Conservation (phyloP, 164 flowering plant genomes). For the Piper betle region DNA sequence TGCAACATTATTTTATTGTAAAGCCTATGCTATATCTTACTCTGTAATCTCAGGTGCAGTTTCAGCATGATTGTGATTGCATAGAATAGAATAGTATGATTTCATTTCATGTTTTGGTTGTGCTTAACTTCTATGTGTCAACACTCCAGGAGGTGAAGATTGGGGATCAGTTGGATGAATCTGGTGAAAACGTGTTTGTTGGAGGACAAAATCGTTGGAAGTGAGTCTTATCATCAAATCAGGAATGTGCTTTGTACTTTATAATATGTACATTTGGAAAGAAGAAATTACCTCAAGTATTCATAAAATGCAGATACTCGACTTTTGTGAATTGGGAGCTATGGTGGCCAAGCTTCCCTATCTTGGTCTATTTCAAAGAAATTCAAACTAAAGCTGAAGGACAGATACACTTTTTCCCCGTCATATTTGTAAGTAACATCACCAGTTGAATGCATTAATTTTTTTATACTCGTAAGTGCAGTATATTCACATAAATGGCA, state of each 20-base stretch:
- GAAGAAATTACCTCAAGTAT: not conserved
- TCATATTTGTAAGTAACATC: conserved; percentile 69
- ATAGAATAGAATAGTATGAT: not conserved
- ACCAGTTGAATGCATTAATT: not conserved
- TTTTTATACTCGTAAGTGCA: not conserved
- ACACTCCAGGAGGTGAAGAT: conserved; percentile 68
- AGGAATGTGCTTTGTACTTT: not conserved
- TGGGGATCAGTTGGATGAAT: conserved; percentile 67
- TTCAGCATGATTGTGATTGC: not conserved
- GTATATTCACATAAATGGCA: not conserved
- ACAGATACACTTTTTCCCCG: conserved; percentile 90
- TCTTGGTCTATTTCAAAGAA: conserved; percentile 87
- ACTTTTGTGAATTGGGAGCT: conserved; percentile 93
- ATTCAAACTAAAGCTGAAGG: conserved; percentile 93
- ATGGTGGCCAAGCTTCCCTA: conserved; percentile 94
- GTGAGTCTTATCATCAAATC: conserved; percentile 32
- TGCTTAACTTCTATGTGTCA: not conserved
- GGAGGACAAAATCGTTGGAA: conserved; percentile 97
- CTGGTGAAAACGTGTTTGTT: conserved; percentile 89
- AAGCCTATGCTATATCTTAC: too few species aligned
- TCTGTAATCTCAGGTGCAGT: too few species aligned
- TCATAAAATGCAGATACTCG: conserved; percentile 45
- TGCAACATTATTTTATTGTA: too few species aligned
- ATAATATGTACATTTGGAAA: not conserved
- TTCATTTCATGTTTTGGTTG: not conserved